Base-by-base conservation (phyloP, 1,284 basidiomycete genomes). In the Puccinia novopanici region DNA sequence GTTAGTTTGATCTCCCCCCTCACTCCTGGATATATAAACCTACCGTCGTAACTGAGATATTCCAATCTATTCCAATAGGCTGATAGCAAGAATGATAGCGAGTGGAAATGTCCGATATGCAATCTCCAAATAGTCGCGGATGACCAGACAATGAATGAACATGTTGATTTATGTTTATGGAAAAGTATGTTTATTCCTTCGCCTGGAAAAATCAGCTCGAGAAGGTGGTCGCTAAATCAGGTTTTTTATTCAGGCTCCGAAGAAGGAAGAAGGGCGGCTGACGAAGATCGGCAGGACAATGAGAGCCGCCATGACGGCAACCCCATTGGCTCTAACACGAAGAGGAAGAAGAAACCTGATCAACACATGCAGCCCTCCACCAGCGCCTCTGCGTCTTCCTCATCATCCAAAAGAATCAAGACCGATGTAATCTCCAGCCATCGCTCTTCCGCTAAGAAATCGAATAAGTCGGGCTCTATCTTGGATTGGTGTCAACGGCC, bases 111-210 rank as follows among this genome's bases (percentile, higher is more conserved):
- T 37, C 70, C 70, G 22, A 55, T 72, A n/a, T 72, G 70, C n/a
- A 72, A 72, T 34, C 22, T 37, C 15, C 42, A 27, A 15, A 52
- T 72, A 24, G 8, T 34, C 12, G n/a, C 22, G 27, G n/a, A 54
- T 55, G 52, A 72, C 30, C 17, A 45, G 54, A 54, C 42, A 54
- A 24, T 72, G 30, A 72, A 72, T 40, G 70, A 72, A 55, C 70
- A 72, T 34, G 70, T 72, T 13, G 70, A 72, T 72, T 55, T 72
- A 19, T 72, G 70, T 40, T 54, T 72, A 54, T 72, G 70, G 70
- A 48, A 72, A 13, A 72, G 70, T 72, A 13, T 45, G 67, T 70
- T 48, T 27, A 22, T 45, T 6, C 15, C 19, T 45, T 67, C 15
- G 45, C 22, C 1, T 34, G 17, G 45, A 8, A 45, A 30, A 17